Percentiles rank a stretch among this genome's conserved stretches.
Conservation (phyloP, 1,139 yeast genomes). For the Geotrichum histeridarum region DNA sequence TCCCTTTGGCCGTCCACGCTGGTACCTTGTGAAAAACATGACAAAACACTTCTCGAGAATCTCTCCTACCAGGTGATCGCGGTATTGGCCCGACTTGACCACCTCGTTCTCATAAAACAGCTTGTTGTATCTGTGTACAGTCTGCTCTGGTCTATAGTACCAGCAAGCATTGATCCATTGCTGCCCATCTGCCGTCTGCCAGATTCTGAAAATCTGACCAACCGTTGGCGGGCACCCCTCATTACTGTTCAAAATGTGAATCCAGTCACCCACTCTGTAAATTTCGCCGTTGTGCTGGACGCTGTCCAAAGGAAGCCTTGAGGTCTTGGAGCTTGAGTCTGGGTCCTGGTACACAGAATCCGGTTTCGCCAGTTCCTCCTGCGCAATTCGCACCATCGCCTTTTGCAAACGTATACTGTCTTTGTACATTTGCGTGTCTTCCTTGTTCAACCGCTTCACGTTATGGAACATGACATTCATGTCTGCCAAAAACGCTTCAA, state of each 20-base stretch:
- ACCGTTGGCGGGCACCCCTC: slow-evolving; percentile 86
- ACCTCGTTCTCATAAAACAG: slow-evolving; percentile 90
- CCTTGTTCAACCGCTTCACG: slow-evolving; percentile 62
- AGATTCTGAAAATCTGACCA: slow-evolving; percentile 87
- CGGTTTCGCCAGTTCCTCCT: slow-evolving; percentile 70
- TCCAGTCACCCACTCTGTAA: slow-evolving; percentile 94
- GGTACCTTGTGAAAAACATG: slow-evolving; percentile 87
- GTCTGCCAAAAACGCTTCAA: slow-evolving; percentile 72
- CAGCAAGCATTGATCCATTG: slow-evolving; percentile 92
- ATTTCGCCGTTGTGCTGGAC: slow-evolving; percentile 65
- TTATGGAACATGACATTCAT: slow-evolving; percentile 69
- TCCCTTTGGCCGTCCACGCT: slow-evolving; percentile 86
- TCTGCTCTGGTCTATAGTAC: slow-evolving; percentile 97
- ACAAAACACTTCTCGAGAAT: slow-evolving; percentile 92
- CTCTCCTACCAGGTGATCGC: slow-evolving; percentile 87
- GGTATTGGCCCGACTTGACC: slow-evolving; percentile 91
- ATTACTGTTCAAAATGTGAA: slow-evolving; percentile 75
- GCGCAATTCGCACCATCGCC: slow-evolving; percentile 56
- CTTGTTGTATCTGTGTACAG: slow-evolving; percentile 87
- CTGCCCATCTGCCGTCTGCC: slow-evolving; percentile 83
- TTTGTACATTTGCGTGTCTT: slow-evolving; percentile 51
- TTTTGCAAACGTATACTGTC: slow-evolving; percentile 61
- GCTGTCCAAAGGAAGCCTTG: slow-evolving; percentile 73
- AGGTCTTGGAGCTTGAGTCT: slow-evolving; percentile 46
- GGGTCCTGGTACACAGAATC: slow-evolving; percentile 73